Base-by-base conservation (phyloP, 208 protist genomes). In the Crithidia thermophila region DNA sequence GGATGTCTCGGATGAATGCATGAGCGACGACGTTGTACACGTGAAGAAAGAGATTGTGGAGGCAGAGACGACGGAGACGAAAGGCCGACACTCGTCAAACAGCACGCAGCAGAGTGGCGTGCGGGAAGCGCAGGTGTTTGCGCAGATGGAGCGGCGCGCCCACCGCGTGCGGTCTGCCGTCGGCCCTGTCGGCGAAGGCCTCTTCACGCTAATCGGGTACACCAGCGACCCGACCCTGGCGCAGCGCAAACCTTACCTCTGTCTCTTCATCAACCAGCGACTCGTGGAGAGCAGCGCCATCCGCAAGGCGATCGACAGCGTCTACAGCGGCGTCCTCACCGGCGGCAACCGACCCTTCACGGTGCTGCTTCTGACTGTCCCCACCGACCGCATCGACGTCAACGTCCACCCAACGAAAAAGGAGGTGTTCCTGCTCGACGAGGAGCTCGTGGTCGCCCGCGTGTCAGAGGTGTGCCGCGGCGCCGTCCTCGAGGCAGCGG, bases 391-490 rank as follows among this genome's bases (percentile, higher is more conserved):
- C 20, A 72, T 99, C 1, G 98, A 99, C 82, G 98, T 99, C n/a
- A 99, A 99, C 76, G 95, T 99, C 51, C 98, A 99, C 67, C 98
- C 98, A 6, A 99, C 98, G 14, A 99, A 99, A 81, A 84, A 95
- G 52, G 95, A 98, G 72, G 93, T 98, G 8, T 78, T 66, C 21
- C 60, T 97, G 16, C 77, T 97, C 6, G 83, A 97, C 51, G 91
- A 97, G 56, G 87, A 93, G 36, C 72, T 85, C 28, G 78, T 97
- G 50, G 51, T 95, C 55, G 58, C 70, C 1, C 77, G 63, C 14
- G 49, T 95, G 14, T 74, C 79, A 20, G 82, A 90, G 66, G 67
- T 80, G 42, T 68, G 90, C 20, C 77, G 81, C 9, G 73, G 59
- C n/a, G 84, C 75, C 16, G 70, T 95, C 20, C 66, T 87, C 52